These are phyloP conservation scores for Abrus precatorius DNA, from an alignment of 306 rosid species.

Conservation along the genomic window DNA sequence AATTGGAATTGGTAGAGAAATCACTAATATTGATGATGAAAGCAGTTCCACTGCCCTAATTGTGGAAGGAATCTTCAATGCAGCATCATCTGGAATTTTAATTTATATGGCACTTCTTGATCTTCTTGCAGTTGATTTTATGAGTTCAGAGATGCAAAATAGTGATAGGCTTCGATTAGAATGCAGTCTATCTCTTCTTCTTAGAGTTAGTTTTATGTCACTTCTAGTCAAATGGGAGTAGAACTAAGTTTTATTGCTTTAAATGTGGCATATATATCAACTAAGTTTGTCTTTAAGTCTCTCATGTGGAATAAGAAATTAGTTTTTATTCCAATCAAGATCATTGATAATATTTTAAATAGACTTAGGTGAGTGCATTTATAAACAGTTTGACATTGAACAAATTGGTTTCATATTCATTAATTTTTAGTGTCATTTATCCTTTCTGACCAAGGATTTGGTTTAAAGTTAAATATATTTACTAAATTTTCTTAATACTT, in stretches of 20 bases:
- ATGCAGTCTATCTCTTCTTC: conserved; percentile 18
- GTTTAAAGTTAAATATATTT: too few species aligned
- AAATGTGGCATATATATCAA: too few species aligned
- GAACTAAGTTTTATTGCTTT: not conserved
- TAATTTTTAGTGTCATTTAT: too few species aligned
- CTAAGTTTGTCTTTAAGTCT: too few species aligned
- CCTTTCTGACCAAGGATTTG: too few species aligned
- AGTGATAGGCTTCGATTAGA: conserved; percentile 33
- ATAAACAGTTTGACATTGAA: too few species aligned
- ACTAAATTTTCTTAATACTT: too few species aligned
- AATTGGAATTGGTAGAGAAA: conserved; percentile 65
- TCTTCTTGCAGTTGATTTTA: conserved; percentile 47
- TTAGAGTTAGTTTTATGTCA: conserved; percentile 53
- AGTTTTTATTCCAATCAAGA: too few species aligned
- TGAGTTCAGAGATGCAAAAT: conserved; percentile 54
- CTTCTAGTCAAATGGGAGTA: conserved; percentile 56
- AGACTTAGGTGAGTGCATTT: too few species aligned
- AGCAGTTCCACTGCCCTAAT: conserved; percentile 61
- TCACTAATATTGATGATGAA: conserved; percentile 54
- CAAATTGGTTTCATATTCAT: too few species aligned
- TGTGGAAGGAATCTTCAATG: conserved; percentile 62
- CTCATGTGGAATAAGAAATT: too few species aligned
- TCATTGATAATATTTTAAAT: too few species aligned
- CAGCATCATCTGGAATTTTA: conserved; percentile 71
- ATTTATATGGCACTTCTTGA: conserved; percentile 74